Evolutionary conservation across 1,284 basidiomycete species (phyloP).

Genomic region (Rugiboletus extremiorientalis): DNA sequence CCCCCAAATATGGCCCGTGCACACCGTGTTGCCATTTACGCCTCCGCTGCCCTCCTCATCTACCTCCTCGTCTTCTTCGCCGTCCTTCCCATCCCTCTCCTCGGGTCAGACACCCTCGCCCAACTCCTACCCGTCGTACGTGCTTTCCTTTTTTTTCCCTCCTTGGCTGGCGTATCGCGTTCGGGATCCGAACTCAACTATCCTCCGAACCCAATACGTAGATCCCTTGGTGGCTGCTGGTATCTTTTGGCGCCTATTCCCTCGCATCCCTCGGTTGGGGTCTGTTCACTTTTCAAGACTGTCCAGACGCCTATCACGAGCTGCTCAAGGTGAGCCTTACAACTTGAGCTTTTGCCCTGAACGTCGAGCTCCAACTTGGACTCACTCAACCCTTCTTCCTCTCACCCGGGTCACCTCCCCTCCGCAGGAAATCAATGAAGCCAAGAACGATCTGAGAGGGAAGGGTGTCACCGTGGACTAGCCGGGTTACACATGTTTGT

Average conservation of each 20-base stretch:
- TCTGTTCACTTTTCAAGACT: constrained; percentile 68
- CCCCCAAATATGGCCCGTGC: constrained; percentile 23
- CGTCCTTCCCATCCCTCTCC: constrained; percentile 54
- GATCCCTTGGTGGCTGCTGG: constrained; percentile 78
- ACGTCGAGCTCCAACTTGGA: not conserved
- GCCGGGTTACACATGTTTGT: not conserved
- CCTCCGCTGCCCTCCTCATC: constrained; percentile 8
- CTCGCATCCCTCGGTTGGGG: constrained; percentile 73
- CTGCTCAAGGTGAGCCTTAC: constrained; percentile 51
- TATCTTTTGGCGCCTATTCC: constrained; percentile 74
- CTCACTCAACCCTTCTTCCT: not conserved
- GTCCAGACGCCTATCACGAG: constrained; percentile 74
- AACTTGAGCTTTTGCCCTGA: not conserved
- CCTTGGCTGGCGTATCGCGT: too few species aligned
- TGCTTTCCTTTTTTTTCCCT: too few species aligned
- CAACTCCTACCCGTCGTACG: constrained; percentile 55
- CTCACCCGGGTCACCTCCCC: not conserved
- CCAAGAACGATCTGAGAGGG: constrained; percentile 67
- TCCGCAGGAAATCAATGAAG: constrained; percentile 62
- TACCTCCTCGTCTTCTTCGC: constrained; percentile 51
- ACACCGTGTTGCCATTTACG: constrained; percentile 20
- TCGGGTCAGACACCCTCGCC: constrained; percentile 44
- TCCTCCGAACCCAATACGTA: constrained; percentile 25
- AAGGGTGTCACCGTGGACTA: constrained; percentile 71
- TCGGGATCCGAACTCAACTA: not conserved